phyloP scores from a whole-genome alignment of 768 basidiomycete genomes.

The Russula olivacea region DNA sequence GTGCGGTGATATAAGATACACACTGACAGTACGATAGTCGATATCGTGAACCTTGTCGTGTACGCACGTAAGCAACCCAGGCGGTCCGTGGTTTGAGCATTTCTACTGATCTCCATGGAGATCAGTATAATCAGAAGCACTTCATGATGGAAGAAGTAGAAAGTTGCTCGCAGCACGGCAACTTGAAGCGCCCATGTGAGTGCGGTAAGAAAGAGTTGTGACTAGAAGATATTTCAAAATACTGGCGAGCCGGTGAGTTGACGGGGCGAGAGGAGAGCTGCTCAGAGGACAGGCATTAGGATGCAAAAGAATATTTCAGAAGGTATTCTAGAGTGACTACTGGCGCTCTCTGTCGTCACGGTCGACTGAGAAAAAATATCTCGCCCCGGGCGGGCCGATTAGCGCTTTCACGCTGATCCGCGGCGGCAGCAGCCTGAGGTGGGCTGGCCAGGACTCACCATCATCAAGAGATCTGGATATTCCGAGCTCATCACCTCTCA shows the following conservation, averaged over 20 bases:
- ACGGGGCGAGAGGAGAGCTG: not conserved
- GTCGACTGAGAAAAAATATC: too few species aligned
- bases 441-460: too few species aligned
- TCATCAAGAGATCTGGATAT: too few species aligned
- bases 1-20: conserved; percentile 28
- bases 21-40: too few species aligned
- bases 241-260: not conserved
- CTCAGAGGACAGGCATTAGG: conserved; percentile 24
- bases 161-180: conserved; percentile 49
- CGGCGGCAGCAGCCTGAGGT: too few species aligned
- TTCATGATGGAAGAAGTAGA: conserved; percentile 46
- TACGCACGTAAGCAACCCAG: conserved; percentile 48
- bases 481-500: too few species aligned
- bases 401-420: too few species aligned
- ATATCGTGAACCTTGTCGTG: conserved; percentile 12
- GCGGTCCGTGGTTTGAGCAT: conserved; percentile 56
- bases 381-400: too few species aligned
- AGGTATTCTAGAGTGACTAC: not conserved
- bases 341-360: too few species aligned
- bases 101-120: conserved; percentile 56
- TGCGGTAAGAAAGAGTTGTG: conserved; percentile 62
- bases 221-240: conserved; percentile 32
- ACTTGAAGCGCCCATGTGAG: conserved; percentile 59
- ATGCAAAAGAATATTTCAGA: not conserved
- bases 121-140: conserved; percentile 45